Conservation (phyloP, 768 basidiomycete species). For the Lactifluus rugatus region DNA sequence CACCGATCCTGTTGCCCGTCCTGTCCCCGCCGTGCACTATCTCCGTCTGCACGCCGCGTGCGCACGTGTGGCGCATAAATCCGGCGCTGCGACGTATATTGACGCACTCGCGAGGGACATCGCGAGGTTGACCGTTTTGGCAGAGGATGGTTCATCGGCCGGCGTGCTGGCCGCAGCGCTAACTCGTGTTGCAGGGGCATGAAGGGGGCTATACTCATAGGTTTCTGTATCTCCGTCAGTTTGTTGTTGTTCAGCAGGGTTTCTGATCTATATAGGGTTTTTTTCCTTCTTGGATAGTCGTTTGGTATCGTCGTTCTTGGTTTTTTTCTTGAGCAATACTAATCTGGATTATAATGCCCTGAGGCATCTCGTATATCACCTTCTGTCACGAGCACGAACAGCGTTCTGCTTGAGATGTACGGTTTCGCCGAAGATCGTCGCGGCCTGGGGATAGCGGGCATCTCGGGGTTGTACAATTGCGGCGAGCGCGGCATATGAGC, state of each 20-base stretch:
- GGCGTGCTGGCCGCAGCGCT: conserved; percentile 12
- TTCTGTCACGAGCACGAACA: background rate
- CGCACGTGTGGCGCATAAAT: conserved; percentile 32
- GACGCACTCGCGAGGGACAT: conserved; percentile 24
- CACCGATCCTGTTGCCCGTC: conserved; percentile 21
- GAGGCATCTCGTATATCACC: background rate
- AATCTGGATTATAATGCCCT: background rate
- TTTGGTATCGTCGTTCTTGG: background rate
- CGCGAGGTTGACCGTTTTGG: conserved; percentile 7
- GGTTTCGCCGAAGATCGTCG: background rate
- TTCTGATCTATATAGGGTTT: background rate
- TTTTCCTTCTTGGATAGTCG: background rate
- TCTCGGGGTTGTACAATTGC: background rate
- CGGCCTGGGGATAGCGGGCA: background rate
- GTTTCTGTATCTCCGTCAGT: background rate
- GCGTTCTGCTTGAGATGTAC: too few relatives aligned
- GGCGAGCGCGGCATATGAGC: background rate
- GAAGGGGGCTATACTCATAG: background rate
- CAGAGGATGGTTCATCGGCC: conserved; percentile 13
- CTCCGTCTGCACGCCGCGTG: conserved; percentile 34
- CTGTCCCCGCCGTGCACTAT: conserved; percentile 27
- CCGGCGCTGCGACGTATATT: conserved; percentile 31
- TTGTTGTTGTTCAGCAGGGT: background rate
- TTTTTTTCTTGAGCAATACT: background rate
- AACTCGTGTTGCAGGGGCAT: background rate